These are phyloP conservation scores for Pseudozyma thailandica DNA, from an alignment of 1,284 basidiomycete genomes.

Conservation along the genomic window DNA sequence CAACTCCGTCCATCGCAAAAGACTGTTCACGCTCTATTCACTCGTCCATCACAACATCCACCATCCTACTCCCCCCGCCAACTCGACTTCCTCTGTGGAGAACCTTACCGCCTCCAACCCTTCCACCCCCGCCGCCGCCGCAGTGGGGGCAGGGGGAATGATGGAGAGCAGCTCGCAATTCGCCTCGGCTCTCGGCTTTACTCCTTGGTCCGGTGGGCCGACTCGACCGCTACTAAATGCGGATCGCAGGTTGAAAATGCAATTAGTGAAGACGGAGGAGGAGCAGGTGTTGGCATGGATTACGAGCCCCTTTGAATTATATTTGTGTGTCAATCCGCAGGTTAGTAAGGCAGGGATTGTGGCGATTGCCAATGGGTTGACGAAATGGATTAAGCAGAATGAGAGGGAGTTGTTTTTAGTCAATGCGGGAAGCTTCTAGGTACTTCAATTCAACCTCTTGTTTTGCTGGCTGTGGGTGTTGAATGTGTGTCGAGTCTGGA, in stretches of 20 bases:
- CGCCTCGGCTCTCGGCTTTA: slow-evolving; percentile 74
- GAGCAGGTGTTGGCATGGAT: slow-evolving; percentile 83
- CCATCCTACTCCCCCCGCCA: slow-evolving; percentile 28
- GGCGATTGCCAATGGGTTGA: slow-evolving; percentile 85
- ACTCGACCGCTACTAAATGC: slow-evolving; percentile 11
- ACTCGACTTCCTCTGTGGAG: neutral
- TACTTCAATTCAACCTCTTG: no score
- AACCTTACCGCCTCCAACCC: neutral
- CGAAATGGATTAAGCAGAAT: slow-evolving; percentile 88
- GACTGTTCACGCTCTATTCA: slow-evolving; percentile 42
- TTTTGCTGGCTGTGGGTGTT: no score
- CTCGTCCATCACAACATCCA: slow-evolving; percentile 44
- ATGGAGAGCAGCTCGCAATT: slow-evolving; percentile 76
- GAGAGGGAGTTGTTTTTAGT: slow-evolving; percentile 78
- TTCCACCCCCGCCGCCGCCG: neutral
- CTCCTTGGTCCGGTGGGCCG: neutral
- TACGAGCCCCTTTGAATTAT: slow-evolving; percentile 90
- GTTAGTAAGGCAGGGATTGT: slow-evolving; percentile 86
- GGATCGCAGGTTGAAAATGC: slow-evolving; percentile 45
- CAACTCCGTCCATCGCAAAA: slow-evolving; percentile 75
- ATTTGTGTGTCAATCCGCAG: slow-evolving; percentile 81
- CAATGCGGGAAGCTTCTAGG: slow-evolving; percentile 61
- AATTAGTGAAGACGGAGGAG: slow-evolving; percentile 80
- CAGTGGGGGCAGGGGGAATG: slow-evolving; percentile 53
- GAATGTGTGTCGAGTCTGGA: no score